Percentiles rank a stretch among this genome's conserved stretches.
Conservation (phyloP, 768 basidiomycete genomes). For the Cyclocybe aegerita region DNA sequence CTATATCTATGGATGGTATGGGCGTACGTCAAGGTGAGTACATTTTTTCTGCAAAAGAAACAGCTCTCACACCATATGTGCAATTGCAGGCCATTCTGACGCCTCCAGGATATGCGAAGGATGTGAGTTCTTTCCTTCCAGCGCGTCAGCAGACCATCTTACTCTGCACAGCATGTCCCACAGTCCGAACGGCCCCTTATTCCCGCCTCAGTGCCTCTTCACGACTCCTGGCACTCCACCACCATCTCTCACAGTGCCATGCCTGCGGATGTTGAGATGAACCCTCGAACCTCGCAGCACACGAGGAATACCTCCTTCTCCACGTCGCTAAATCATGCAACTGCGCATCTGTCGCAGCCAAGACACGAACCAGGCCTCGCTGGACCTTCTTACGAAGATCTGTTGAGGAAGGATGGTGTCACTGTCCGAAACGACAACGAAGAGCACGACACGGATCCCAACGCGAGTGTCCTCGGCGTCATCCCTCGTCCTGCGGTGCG, state of each 20-base stretch:
- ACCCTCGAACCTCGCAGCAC: conserved; percentile 10
- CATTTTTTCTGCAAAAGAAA: not conserved
- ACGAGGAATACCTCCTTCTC: conserved; percentile 7
- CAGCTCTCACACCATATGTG: not conserved
- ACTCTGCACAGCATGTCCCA: conserved; percentile 9
- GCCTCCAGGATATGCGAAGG: conserved; percentile 65
- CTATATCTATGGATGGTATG: conserved; percentile 73
- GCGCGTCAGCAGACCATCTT: not conserved
- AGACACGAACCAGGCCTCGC: conserved; percentile 29
- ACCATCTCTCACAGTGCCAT: conserved; percentile 1
- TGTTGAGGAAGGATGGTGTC: conserved; percentile 18
- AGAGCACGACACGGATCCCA: no score
- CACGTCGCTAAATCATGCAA: conserved; percentile 9
- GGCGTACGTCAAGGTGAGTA: conserved; percentile 72
- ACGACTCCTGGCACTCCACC: conserved; percentile 17
- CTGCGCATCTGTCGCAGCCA: conserved; percentile 3
- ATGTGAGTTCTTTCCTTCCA: conserved; percentile 43
- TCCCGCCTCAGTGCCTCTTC: conserved; percentile 8
- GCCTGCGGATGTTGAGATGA: conserved; percentile 13
- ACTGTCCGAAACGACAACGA: not conserved
- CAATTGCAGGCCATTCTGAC: conserved; percentile 56
- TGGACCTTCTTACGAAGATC: conserved; percentile 44
- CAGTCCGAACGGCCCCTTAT: conserved; percentile 19
- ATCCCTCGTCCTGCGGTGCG: conserved; percentile 8
- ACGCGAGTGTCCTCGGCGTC: conserved; percentile 6